Evolutionary conservation across 192 early-diverging fungal genomes (phyloP), one percentile per base, ranked within the genome.

Genomic region (Thamnidium elegans): DNA sequence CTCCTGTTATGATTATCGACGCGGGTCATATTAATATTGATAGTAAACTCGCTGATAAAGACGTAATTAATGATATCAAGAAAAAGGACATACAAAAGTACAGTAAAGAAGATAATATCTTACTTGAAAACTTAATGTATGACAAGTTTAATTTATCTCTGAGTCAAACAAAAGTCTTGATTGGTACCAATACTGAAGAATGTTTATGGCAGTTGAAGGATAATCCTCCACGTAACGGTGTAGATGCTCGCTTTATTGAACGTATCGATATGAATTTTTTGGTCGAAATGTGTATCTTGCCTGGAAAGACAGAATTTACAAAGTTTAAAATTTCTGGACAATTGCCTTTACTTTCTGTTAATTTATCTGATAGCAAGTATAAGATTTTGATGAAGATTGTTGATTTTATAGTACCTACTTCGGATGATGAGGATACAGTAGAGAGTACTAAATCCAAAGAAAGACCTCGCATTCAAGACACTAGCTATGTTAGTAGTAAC

Each of bases 361-460:
- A 89, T 65, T 78, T 95, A 44, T 92, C 92, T 0, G 88, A 92
- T 65, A 76, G 77, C 62, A 95, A 95, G 70, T 92, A 93, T 85
- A 88, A 88, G 59, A 83, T 83, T 10, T 72, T 93, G 26, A 93
- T 92, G 90, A 69, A 68, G 14, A 81, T 89, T 50, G 78, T 91
- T 32, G 87, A 91, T 55, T 72, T 90, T 8, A 78, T 93, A 31
- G 63, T 83, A n/a, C 67, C 72, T 30, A 47, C 56, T 23, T 30
- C 58, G 19, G 52, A 50, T 36, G 26, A 62, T 9, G 54, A 43
- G 52, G 21, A 66, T 15, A 34, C 50, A 39, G 47, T 58, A 7
- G 55, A n/a, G 3, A 7, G 0, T 30, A 13, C 51, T 14, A 21
- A 2, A 45, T 19, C 60, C 34, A 48, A 65, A 44, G 64, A 75